phyloP scores from a whole-genome alignment of 1,139 yeast species.

The Diutina catenulata region DNA sequence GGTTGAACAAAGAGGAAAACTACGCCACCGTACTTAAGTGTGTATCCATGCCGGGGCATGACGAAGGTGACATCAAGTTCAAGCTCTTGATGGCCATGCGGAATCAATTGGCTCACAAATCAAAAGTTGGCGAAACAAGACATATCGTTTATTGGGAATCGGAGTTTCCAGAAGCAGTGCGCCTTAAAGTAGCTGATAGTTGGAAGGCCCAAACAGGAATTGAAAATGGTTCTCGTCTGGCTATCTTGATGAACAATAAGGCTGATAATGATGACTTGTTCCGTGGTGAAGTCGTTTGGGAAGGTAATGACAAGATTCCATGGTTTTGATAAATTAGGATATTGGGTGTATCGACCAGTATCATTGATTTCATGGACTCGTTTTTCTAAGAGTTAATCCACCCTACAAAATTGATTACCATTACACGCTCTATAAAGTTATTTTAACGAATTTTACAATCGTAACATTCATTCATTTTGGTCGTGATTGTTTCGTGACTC shows the following conservation, averaged over 20 bases:
- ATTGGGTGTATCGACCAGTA: too few species aligned
- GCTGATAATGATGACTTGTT: background rate
- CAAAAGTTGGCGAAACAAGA: slow-evolving; percentile 1
- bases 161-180: background rate
- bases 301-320: slow-evolving; percentile 4
- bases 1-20: background rate
- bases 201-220: background rate
- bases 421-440: background rate
- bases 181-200: background rate
- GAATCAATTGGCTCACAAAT: background rate
- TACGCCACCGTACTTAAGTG: slow-evolving; percentile 1
- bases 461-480: too few species aligned
- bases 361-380: too few species aligned
- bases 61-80: background rate
- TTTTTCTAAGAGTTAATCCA: background rate
- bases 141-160: background rate
- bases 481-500: background rate
- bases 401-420: background rate
- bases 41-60: background rate
- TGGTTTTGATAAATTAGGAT: background rate
- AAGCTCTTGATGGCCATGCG: background rate
- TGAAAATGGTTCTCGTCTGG: slow-evolving; percentile 4
- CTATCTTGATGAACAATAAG: background rate
- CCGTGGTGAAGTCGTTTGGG: slow-evolving; percentile 1
- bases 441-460: too few species aligned